A percentile compares a stretch with the other conserved stretches of the same genome.
phyloP scores from a whole-genome alignment of 2,329 filamentous ascomycete genomes.

The Diplodia sapinea region DNA sequence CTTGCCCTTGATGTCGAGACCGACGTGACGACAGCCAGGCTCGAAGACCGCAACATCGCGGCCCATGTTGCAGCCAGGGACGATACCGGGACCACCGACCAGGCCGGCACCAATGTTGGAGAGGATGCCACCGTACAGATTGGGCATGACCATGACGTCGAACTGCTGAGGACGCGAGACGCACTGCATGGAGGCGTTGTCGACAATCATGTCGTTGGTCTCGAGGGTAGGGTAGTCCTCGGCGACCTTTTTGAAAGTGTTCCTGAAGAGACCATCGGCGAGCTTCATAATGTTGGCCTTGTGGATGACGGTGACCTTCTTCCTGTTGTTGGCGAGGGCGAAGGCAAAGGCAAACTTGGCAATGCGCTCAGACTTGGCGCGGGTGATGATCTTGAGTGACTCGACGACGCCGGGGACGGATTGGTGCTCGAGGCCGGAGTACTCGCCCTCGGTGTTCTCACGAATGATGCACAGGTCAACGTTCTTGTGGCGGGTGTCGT shows the following conservation, averaged over 20 bases:
- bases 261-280: constrained; percentile 97
- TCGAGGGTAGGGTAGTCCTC: constrained; percentile 96
- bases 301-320: constrained; percentile 99
- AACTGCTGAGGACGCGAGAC: constrained; percentile 97
- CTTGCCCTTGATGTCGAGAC: constrained; percentile 99
- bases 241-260: constrained; percentile 90
- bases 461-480: constrained; percentile 99
- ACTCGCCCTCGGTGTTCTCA: constrained; percentile 99
- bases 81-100: constrained; percentile 94
- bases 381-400: constrained; percentile 99
- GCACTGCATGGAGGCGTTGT: constrained; percentile 99
- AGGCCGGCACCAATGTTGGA: constrained; percentile 98
- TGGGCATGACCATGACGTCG: constrained; percentile 99
- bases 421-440: constrained; percentile 98
- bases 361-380: constrained; percentile 98
- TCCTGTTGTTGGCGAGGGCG: constrained; percentile 96
- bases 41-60: constrained; percentile 98
- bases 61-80: constrained; percentile 99
- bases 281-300: constrained; percentile 99
- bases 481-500: constrained; percentile 94
- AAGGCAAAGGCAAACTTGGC: constrained; percentile 99
- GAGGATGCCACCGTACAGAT: constrained; percentile 97
- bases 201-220: constrained; percentile 99
- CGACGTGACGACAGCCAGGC: constrained; percentile 98
- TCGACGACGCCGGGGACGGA: constrained; percentile 95